Conservation (phyloP, 1,139 yeast genomes). For the Wickerhamomyces sp. region DNA sequence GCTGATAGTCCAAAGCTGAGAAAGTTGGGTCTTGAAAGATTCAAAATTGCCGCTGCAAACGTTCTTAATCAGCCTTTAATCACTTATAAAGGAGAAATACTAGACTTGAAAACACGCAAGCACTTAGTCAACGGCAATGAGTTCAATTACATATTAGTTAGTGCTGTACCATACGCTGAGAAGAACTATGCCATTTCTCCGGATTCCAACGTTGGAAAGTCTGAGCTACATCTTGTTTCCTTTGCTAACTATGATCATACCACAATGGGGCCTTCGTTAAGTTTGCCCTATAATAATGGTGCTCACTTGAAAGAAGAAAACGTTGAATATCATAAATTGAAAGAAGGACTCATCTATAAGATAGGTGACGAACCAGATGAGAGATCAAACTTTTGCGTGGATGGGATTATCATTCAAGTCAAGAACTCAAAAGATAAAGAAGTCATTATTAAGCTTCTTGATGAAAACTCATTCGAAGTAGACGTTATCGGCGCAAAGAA, state of each 20-base stretch:
- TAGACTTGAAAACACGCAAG: conserved; percentile 4
- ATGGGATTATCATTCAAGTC: conserved; percentile 10
- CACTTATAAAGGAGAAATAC: conserved; percentile 42
- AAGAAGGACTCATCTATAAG: conserved; percentile 29
- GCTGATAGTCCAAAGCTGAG: conserved; percentile 68
- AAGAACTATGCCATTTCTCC: conserved; percentile 74
- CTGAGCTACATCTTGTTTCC: conserved; percentile 49
- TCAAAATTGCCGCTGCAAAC: conserved; percentile 60
- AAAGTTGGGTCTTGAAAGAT: conserved; percentile 59
- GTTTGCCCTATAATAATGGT: conserved; percentile 54
- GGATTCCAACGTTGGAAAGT: conserved; percentile 46
- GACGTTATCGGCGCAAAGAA: conserved; percentile 2
- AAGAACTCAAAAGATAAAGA: conserved; percentile 9
- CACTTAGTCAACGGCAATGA: conserved; percentile 12
- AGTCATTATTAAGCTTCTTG: conserved; percentile 3
- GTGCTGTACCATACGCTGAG: conserved; percentile 64
- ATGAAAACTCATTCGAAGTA: conserved; percentile 1
- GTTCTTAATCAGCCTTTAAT: conserved; percentile 46
- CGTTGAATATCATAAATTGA: conserved; percentile 41
- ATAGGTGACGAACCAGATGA: conserved; percentile 14
- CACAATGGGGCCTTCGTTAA: conserved; percentile 39
- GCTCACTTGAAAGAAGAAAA: conserved; percentile 43
- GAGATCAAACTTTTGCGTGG: conserved; percentile 10
- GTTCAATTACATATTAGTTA: conserved; percentile 64
- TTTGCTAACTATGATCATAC: conserved; percentile 37